phyloP scores from a whole-genome alignment of 495 filamentous ascomycete species.

The Beverwykella pulmonaria region DNA sequence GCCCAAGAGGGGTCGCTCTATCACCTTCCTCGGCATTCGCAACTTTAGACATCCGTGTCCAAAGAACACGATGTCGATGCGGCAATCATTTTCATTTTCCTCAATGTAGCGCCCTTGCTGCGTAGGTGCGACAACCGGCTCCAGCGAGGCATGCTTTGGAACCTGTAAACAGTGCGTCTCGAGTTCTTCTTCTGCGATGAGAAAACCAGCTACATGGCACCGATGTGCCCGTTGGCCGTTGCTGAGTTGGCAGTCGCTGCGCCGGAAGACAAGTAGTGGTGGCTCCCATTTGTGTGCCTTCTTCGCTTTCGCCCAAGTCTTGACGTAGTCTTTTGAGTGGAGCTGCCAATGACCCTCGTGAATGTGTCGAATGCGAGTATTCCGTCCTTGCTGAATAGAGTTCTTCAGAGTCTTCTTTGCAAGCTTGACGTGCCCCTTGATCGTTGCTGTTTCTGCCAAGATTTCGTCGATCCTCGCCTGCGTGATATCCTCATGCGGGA shows the following conservation, averaged over 20 bases:
- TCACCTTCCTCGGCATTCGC: neutral
- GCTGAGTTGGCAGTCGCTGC: neutral
- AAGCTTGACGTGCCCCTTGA: neutral
- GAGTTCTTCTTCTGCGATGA: neutral
- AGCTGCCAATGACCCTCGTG: slow-evolving; percentile 4
- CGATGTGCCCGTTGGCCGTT: neutral
- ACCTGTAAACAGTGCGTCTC: neutral
- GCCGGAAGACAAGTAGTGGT: neutral
- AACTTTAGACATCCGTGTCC: slow-evolving; percentile 11
- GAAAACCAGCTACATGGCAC: neutral
- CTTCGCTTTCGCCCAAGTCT: neutral
- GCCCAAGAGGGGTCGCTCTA: neutral
- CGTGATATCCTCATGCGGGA: neutral
- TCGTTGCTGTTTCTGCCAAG: neutral
- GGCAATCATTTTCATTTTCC: neutral
- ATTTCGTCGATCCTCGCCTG: neutral
- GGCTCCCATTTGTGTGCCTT: neutral
- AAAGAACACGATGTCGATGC: neutral
- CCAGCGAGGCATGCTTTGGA: neutral
- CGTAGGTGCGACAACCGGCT: neutral
- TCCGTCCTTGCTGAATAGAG: neutral
- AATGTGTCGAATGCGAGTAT: neutral
- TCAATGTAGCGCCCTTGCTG: neutral
- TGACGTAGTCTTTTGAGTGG: neutral
- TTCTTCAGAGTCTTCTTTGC: neutral